Evolutionary conservation across 1,139 yeast species (phyloP).

Genomic region (Candida smagusa): DNA sequence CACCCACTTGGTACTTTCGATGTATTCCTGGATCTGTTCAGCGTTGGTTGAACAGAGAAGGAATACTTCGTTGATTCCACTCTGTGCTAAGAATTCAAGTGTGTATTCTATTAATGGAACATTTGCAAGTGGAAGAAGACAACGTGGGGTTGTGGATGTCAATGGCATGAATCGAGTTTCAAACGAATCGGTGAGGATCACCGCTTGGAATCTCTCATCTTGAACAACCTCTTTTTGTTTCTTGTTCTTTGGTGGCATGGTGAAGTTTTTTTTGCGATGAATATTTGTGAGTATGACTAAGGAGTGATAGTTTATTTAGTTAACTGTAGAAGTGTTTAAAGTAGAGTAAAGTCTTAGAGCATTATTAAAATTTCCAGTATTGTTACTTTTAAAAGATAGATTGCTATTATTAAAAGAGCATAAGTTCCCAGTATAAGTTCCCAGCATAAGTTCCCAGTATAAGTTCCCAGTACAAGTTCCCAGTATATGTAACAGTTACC

Average conservation of each 20-base stretch:
- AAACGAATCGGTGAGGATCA: constrained; percentile 90
- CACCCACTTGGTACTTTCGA: constrained; percentile 81
- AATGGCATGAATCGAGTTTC: constrained; percentile 91
- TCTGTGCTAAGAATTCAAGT: constrained; percentile 85
- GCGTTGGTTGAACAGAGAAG: constrained; percentile 90
- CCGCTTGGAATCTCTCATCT: constrained; percentile 84
- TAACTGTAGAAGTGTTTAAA: no score
- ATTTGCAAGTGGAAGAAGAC: constrained; percentile 86
- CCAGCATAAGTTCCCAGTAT: no score
- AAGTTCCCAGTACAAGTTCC: no score
- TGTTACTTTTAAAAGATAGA: no score
- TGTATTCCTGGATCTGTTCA: constrained; percentile 78
- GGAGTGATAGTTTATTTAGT: no score
- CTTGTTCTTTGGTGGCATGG: constrained; percentile 47
- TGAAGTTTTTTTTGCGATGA: neutral
- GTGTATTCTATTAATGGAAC: constrained; percentile 95
- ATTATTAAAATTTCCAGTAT: no score
- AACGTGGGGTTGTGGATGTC: constrained; percentile 80
- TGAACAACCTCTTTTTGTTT: constrained; percentile 56
- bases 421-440: no score
- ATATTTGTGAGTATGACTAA: no score
- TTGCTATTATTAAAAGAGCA: no score
- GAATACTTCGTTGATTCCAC: constrained; percentile 86
- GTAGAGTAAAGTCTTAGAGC: no score
- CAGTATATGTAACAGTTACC: no score